Base-by-base conservation (phyloP, 345 rosid genomes). In the Melastoma malabathricum region DNA sequence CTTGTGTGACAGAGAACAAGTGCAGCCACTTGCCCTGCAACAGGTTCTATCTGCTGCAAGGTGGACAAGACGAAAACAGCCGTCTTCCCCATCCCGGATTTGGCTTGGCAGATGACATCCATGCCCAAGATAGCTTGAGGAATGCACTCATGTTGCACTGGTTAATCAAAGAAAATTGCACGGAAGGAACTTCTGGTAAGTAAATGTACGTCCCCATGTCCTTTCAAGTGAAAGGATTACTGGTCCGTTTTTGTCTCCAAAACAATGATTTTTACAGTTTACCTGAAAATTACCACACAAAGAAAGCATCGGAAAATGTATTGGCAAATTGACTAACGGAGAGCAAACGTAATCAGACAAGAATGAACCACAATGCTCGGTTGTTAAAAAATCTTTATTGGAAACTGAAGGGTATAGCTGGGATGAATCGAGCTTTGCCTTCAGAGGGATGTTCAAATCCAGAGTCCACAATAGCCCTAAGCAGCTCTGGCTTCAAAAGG, bases 381-480 rank as follows among this genome's bases (percentile, higher is more conserved):
- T 34, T 34, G 25, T 34, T 34, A 8, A 34, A 34, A 34, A 34
- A 34, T 10, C 41, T 5, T 10, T 8, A 34, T 34, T 5, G 41
- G 51, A 34, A 14, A 51, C 0, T 44, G 34, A 41, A n/a, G 25
- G 34, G 12, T 3, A 20, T 39, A 15, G 18, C 17, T 43, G 2
- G 46, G 68, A 39, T 29, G 18, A 56, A 17, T 18, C 46, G 27
- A 14, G 13, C 18, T 29, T 70, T 76, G 75, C 98, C 98, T 92
- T 92, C 97, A 0, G 98, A 92, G 19, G 98, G 98, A 71, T 87
- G 98, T 83, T 92, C 97, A 75, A 92, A 92, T 43, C 98, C 97
- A 0, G 98, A 92, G 71, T 92, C 98, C 34, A 87, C 97, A 47
- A 92, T 92, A 5, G 98, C 88, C 18, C 97, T 76, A 49, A 92